Conservation (phyloP, 352 stramenopile genomes). For the Globisporangium irregulare region DNA sequence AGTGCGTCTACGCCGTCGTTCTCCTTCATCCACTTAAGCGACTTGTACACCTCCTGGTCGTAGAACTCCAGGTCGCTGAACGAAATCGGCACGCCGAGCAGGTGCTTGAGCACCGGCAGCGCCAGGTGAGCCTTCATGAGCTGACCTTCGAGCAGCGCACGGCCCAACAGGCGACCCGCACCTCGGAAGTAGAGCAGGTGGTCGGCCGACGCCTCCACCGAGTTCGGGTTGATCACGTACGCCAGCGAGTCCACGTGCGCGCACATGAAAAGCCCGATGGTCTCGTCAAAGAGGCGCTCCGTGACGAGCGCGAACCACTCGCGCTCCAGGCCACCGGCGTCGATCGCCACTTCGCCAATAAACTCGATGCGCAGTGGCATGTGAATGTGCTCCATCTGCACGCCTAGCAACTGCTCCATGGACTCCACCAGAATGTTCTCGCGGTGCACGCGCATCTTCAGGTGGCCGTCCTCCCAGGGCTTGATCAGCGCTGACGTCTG, state of each 20-base stretch:
- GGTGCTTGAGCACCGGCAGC: constrained; percentile 80
- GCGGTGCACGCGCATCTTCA: constrained; percentile 85
- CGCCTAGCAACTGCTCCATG: constrained; percentile 79
- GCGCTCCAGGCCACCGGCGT: constrained; percentile 85
- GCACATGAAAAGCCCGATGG: constrained; percentile 85
- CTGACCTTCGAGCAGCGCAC: constrained; percentile 96
- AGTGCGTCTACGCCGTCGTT: constrained; percentile 79
- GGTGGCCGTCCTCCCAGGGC: constrained; percentile 78
- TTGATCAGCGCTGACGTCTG: constrained; percentile 83
- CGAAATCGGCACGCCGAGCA: constrained; percentile 83
- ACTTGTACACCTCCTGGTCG: constrained; percentile 85
- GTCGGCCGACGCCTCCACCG: constrained; percentile 83
- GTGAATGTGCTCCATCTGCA: constrained; percentile 87
- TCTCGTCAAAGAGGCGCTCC: constrained; percentile 85
- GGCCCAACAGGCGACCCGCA: constrained; percentile 92
- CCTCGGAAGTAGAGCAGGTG: constrained; percentile 98
- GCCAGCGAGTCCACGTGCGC: constrained; percentile 74
- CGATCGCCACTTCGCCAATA: constrained; percentile 85
- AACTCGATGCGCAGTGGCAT: constrained; percentile 89
- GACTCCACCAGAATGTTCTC: constrained; percentile 84
- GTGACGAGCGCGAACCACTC: constrained; percentile 89
- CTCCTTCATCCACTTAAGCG: constrained; percentile 81
- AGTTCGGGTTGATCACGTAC: constrained; percentile 85
- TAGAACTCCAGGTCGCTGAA: constrained; percentile 90
- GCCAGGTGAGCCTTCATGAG: constrained; percentile 83